A percentile compares a stretch with the other conserved stretches of the same genome.
phyloP scores from a whole-genome alignment of 257 asterid genomes.

The Gentiana dahurica region DNA sequence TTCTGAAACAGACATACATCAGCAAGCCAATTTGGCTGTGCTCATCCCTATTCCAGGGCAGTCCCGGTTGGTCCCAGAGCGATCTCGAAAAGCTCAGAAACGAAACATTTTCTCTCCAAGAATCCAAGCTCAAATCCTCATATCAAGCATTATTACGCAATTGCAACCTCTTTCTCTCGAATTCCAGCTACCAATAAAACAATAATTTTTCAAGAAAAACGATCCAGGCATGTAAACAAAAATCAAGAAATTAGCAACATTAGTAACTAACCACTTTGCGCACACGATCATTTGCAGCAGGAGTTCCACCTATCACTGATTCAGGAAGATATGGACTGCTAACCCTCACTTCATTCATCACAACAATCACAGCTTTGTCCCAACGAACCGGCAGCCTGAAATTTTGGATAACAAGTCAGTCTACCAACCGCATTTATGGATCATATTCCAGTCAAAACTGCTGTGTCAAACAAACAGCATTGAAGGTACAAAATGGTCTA shows the following conservation, averaged over 20 bases:
- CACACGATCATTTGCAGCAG: conserved; percentile 93
- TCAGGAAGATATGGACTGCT: conserved; percentile 91
- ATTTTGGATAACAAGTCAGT: no score
- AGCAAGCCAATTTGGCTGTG: no score
- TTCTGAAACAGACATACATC: no score
- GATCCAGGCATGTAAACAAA: not conserved
- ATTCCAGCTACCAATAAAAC: conserved; percentile 41
- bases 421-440: no score
- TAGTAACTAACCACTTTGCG: conserved; percentile 76
- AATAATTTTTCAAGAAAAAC: not conserved
- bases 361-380: conserved; percentile 88
- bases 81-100: not conserved
- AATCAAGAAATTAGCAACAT: not conserved
- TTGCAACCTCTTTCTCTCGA: conserved; percentile 38
- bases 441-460: no score
- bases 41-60: no score
- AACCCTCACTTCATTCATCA: conserved; percentile 94
- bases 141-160: conserved; percentile 16
- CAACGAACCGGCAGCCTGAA: conserved; percentile 93
- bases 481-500: no score
- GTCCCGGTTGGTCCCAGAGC: no score
- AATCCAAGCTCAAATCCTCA: not conserved
- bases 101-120: conserved; percentile 1
- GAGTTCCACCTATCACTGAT: conserved; percentile 81
- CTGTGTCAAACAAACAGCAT: no score